Evolutionary conservation across 1,139 yeast species (phyloP), one percentile per base, ranked within the genome.

Genomic region (Kluyveromyces marxianus): DNA sequence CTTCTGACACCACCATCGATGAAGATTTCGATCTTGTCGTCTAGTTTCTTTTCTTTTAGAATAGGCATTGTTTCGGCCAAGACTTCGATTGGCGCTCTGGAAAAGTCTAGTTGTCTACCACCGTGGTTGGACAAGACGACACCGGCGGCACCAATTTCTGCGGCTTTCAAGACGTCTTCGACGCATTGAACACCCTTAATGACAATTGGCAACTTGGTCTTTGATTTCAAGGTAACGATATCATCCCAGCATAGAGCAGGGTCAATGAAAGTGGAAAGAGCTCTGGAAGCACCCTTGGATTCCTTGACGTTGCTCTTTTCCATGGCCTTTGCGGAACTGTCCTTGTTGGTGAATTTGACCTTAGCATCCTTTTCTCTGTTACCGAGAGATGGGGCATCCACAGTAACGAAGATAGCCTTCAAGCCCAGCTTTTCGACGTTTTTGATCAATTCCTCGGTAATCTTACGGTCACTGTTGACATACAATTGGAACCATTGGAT

Each of bases 351-450:
- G 53, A 79, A 83, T 59, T 75, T 83, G 60, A 70, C 74, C 59
- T 75, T 70, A 66, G 73, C 74, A 56, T 62, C 66, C 47, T 62
- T 79, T 79, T 90, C 97, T 56, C 97, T 79, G 54, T 95, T 78
- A n/a, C 97, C 97, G 48, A 89, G 73, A 53, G 87, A 88, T 3
- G 97, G 97, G 0, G 97, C 96, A 69, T 90, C 97, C 3, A 89
- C 97, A 0, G 96, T 88, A 46, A 88, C 79, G 62, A 86, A 86
- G 25, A 88, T 70, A 0, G 90, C 96, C 58, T 81, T 82, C 58
- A 84, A 72, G 0, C 96, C 95, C 42, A 88, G 68, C 41, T 68
- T 59, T 63, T 84, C 95, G 1, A 94, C 95, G 55, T 83, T 83
- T 53, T 74, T 72, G 28, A 87, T 79, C 55, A 85, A 72, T 34